These are phyloP conservation scores for Lentinula novae-zelandiae DNA, from an alignment of 1,284 basidiomycete species.

Conservation along the genomic window DNA sequence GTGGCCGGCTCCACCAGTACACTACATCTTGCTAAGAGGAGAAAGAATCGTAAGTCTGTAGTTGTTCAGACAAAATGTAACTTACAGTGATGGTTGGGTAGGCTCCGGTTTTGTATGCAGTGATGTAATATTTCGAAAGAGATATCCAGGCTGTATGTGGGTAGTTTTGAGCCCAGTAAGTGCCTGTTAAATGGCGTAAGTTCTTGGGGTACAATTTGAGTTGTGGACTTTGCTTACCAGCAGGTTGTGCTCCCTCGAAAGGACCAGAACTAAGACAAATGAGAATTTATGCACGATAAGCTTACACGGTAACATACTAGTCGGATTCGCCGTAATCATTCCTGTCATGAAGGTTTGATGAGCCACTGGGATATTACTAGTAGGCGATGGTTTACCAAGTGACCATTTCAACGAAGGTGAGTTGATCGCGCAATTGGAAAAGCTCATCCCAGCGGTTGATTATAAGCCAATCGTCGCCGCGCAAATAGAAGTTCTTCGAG, in stretches of 20 bases:
- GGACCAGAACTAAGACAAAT: constrained; percentile 6
- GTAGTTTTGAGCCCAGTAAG: constrained; percentile 30
- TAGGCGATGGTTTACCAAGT: constrained; percentile 29
- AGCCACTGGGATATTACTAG: background rate
- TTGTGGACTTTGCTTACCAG: background rate
- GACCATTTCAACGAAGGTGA: constrained; percentile 41
- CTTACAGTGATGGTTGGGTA: constrained; percentile 49
- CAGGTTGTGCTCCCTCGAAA: constrained; percentile 14
- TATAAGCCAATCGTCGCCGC: constrained; percentile 40
- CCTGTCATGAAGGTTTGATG: constrained; percentile 18
- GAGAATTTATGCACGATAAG: background rate
- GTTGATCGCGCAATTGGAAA: constrained; percentile 30
- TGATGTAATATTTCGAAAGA: constrained; percentile 51
- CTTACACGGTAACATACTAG: constrained; percentile 25
- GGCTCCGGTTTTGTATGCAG: constrained; percentile 61
- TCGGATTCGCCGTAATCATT: constrained; percentile 40
- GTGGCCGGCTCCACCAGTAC: constrained; percentile 60
- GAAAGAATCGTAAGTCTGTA: background rate
- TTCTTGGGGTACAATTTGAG: background rate
- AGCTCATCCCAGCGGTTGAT: constrained; percentile 41
- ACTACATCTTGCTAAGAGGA: constrained; percentile 44
- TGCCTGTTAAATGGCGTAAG: constrained; percentile 17
- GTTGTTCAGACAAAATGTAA: constrained; percentile 3
- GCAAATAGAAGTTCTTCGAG: constrained; percentile 39
- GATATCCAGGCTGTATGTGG: constrained; percentile 42